A percentile compares a stretch with the other conserved stretches of the same genome.
phyloP scores from a whole-genome alignment of 345 rosid genomes.

The Lepidium sativum region DNA sequence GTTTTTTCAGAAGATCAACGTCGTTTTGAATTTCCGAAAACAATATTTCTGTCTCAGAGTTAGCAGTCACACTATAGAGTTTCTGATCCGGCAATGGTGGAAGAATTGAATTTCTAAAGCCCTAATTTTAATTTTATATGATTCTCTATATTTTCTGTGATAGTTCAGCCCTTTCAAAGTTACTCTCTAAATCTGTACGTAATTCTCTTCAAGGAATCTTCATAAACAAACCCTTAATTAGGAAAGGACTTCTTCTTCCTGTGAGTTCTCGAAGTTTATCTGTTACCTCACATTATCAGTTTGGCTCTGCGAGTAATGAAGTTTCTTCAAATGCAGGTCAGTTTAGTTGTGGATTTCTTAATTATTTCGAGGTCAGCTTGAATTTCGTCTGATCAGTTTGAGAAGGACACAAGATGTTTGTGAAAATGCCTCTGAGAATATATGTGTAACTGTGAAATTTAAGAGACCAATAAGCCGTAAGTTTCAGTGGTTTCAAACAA shows the following conservation, averaged over 20 bases:
- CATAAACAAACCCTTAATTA: background rate
- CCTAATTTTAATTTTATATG: background rate
- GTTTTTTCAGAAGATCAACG: slow-evolving; percentile 14
- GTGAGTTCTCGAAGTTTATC: background rate
- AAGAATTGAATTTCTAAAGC: background rate
- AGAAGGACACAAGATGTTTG: background rate
- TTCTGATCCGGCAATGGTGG: background rate
- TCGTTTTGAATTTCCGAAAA: slow-evolving; percentile 8
- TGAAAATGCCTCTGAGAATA: background rate
- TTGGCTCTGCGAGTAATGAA: background rate
- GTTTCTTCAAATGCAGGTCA: background rate
- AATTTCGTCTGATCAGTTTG: background rate
- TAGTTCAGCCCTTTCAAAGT: background rate
- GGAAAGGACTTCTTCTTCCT: background rate
- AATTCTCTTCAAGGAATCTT: background rate
- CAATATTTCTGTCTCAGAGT: slow-evolving; percentile 12
- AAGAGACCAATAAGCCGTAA: background rate
- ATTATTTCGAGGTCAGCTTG: background rate
- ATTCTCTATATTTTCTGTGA: background rate
- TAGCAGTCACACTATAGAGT: background rate
- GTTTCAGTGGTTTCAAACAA: background rate
- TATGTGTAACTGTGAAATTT: background rate
- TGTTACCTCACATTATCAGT: background rate
- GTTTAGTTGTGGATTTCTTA: background rate
- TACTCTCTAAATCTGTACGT: background rate